Base-by-base conservation (phyloP, 2,329 filamentous ascomycete species). In the Penicillium frequentans region DNA sequence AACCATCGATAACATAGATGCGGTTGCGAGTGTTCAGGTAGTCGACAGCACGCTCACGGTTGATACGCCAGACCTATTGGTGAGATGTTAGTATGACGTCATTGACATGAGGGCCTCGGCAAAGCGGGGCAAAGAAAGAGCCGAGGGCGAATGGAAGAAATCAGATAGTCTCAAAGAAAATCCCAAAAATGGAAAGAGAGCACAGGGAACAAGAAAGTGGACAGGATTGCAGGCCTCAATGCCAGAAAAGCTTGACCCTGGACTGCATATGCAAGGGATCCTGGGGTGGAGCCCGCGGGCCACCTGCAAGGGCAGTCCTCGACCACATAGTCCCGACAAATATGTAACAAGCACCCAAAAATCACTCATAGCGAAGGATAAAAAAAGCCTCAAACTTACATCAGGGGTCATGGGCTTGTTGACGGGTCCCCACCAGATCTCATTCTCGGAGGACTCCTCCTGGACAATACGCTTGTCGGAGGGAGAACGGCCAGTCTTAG, bases 331-430 rank as follows among this genome's bases (percentile, higher is more conserved):
- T 46, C 54, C 47, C 31, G 56, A 35, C 54, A 61, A 57, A 52
- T 58, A 62, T 68, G 60, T 53, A 63, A 47, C 54, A 57, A 67
- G 60, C 5, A 44, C 9, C 10, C 24, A 19, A 58, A 43, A 61
- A 61, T 55, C 48, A 49, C 48, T 56, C 51, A 59, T 43, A 56
- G 16, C 48, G 49, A 57, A 52, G 56, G 39, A 33, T 31, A 51
- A 56, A 56, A 59, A 45, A 52, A 56, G 60, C 14, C 50, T 37
- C 29, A 57, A 42, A 81, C 90, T 87, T 89, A 98, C 95, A 78
- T 98, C 93, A 70, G 92, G 86, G 67, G 86, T 88, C 95, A 99
- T 99, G 74, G 93, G 90, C 86, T 98, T 98, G 85, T 99, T 99
- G 68, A 99, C 95, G 55, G 95, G 93, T 72, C 95, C 95, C 95